A percentile compares a stretch with the other conserved stretches of the same genome.
These are phyloP conservation scores for Calocera cornea DNA, from an alignment of 768 basidiomycete species.

Conservation along the genomic window DNA sequence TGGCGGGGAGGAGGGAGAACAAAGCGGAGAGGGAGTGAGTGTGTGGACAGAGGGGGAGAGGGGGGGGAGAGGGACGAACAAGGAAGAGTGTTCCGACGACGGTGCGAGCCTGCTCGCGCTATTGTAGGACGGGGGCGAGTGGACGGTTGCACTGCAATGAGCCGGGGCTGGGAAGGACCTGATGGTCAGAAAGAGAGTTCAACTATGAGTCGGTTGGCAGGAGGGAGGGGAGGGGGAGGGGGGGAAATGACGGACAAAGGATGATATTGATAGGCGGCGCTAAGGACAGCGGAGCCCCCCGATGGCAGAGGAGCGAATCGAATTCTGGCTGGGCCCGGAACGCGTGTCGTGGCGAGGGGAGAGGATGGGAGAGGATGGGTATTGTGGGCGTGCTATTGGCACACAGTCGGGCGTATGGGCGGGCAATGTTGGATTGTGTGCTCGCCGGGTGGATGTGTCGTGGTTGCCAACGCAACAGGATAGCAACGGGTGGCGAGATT, in stretches of 20 bases:
- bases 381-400: neutral
- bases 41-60: constrained; percentile 20
- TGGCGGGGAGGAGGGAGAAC: constrained; percentile 8
- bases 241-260: neutral
- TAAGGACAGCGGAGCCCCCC: neutral
- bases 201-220: neutral
- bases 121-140: neutral
- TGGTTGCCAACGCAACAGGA: neutral
- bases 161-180: neutral
- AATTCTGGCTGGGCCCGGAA: neutral
- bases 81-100: neutral
- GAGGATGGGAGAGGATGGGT: neutral
- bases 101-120: neutral
- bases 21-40: constrained; percentile 28
- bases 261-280: constrained; percentile 6
- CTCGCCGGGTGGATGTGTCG: neutral
- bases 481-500: constrained; percentile 5
- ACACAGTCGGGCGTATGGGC: neutral
- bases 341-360: neutral
- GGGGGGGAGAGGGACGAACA: constrained; percentile 44
- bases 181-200: constrained; percentile 5
- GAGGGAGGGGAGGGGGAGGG: neutral
- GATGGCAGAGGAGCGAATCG: no score
- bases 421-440: neutral
- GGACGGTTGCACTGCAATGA: neutral